Base-by-base conservation (phyloP, 2,329 filamentous ascomycete genomes). In the Fusarium nurragi region DNA sequence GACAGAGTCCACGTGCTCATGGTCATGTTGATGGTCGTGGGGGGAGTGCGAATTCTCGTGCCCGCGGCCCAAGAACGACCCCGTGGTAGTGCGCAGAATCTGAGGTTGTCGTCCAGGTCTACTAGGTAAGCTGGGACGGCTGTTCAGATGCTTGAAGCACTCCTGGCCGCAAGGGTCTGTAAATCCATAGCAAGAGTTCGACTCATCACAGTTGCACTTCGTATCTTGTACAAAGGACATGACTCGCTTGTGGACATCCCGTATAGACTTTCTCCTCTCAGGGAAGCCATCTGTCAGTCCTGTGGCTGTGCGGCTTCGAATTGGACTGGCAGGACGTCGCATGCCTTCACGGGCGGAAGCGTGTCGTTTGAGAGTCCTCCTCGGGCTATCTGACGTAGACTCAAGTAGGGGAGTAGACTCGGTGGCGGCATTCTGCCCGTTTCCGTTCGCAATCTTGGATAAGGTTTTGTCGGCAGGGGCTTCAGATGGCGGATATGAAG, bases 221-320 rank as follows among this genome's bases (percentile, higher is more conserved):
- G 83, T 87, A 68, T 90, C 87, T 71, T 84, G 86, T 60, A 90
- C 84, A 73, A 90, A 89, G 40, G 87, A 89, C 75, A 88, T 76
- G 36, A 90, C 83, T 21, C 85, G 80, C 55, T 83, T 81, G 39
- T 82, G 83, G 34, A 89, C 79, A 56, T 84, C 76, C 9, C 80
- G 69, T 74, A 88, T 83, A 6, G 86, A 88, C 3, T 83, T 81
- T 22, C 85, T 78, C 26, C 84, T 78, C 26, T 75, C 74, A n/a
- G 74, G 64, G 30, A 66, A 63, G 0, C 74, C 75, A 5, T 71
- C 64, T 5, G 74, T 64, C 25, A 76, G 74, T 64, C 55, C 63
- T 11, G 61, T 73, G 26, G 64, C 67, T 16, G 70, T 65, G 6
- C 74, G 74, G 47, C 56, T 68, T 49, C 73, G 71, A 7, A 67